These are phyloP conservation scores for Aureobasidium leucospermi DNA, from an alignment of 2,329 filamentous ascomycete genomes.

Conservation along the genomic window DNA sequence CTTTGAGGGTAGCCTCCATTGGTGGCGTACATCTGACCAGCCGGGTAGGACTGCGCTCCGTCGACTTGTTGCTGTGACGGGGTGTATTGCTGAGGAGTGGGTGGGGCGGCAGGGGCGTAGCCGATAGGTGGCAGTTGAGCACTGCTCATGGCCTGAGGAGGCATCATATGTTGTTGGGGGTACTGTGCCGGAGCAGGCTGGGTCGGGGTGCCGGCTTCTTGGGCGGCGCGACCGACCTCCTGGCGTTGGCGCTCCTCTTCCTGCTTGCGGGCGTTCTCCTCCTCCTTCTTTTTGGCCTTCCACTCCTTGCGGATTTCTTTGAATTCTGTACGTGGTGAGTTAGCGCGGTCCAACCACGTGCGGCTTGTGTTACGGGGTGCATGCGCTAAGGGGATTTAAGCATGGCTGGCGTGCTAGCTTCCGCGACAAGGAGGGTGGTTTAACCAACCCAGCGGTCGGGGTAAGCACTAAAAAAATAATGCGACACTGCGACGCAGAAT, in stretches of 20 bases:
- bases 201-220: slow-evolving; percentile 43
- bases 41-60: slow-evolving; percentile 42
- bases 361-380: slow-evolving; percentile 18
- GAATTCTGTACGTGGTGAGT: slow-evolving; percentile 62
- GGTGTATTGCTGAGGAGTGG: slow-evolving; percentile 39
- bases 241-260: slow-evolving; percentile 78
- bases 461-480: slow-evolving; percentile 18
- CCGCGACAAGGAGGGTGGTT: slow-evolving; percentile 20
- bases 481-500: slow-evolving; percentile 8
- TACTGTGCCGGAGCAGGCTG: slow-evolving; percentile 43
- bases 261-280: slow-evolving; percentile 81
- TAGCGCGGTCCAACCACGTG: slow-evolving; percentile 26
- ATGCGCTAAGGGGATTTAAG: slow-evolving; percentile 26
- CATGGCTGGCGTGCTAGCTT: slow-evolving; percentile 25
- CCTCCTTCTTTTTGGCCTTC: slow-evolving; percentile 99
- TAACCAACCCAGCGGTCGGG: slow-evolving; percentile 20
- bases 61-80: slow-evolving; percentile 40
- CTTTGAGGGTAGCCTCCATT: slow-evolving; percentile 41
- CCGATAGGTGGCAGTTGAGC: slow-evolving; percentile 46
- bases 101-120: slow-evolving; percentile 41
- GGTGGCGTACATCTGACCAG: slow-evolving; percentile 37
- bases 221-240: slow-evolving; percentile 49
- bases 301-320: slow-evolving; percentile 99
- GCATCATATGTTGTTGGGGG: slow-evolving; percentile 37
- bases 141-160: slow-evolving; percentile 38